Evolutionary conservation across 2,329 filamentous ascomycete species (phyloP), one percentile per base, ranked within the genome.

Genomic region (Bipolaris zeicola): DNA sequence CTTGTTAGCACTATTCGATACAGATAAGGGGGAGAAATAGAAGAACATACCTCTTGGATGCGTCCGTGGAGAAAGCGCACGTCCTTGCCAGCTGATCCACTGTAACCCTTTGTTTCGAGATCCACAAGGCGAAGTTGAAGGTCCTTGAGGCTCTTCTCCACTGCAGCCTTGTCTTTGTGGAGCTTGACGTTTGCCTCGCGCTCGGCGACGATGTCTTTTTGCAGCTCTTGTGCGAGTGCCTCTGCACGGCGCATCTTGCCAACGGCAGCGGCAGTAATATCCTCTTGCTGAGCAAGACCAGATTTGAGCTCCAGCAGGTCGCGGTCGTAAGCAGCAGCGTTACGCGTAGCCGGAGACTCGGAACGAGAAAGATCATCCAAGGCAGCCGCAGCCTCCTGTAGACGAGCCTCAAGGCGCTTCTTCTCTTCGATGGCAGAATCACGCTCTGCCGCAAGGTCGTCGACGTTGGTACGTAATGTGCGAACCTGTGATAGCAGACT

Each of bases 241-340:
- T 99, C 94, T 2, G 95, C 91, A 22, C 94, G 88, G 52, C 94
- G 87, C 95, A 99, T 99, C 82, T 98, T 98, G 69, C 95, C 94
- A 38, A 98, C 89, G 0, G 94, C 94, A 3, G 95, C 94, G 0
- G 89, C 86, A 10, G 92, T 91, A 56, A 98, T 88, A 72, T 99
- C 94, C 77, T 98, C 91, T 70, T 97, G 92, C 70, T 96, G 92
- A 3, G 94, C 94, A 33, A 98, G 84, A 63, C 84, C 88, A 8
- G 92, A 89, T 79, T 95, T 96, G 62, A 99, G 85, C 58, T 96
- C 91, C 5, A 99, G 82, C 22, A 98, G 84, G 76, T 96, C 91
- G 67, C 89, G 91, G 77, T 98, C 94, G 69, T 93, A 89, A 64
- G 86, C 89, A 24, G 95, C 95, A 7, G 92, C 93, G 71, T 96